Evolutionary conservation across 192 early-diverging fungal genomes (phyloP).

Genomic region (Linnemannia schmuckeri): DNA sequence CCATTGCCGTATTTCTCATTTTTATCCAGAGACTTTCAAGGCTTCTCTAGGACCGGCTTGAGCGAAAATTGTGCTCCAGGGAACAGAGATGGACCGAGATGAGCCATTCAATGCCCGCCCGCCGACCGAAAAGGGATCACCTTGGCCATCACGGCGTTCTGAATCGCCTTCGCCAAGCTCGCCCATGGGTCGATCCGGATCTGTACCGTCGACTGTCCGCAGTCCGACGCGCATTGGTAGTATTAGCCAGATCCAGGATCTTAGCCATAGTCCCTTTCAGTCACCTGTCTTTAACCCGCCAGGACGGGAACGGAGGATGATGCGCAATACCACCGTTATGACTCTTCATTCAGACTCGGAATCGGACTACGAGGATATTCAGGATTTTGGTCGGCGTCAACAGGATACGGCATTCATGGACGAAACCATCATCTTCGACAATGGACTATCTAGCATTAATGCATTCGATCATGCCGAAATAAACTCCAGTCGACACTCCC

Average conservation of each 20-base stretch:
- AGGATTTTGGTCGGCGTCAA: background rate
- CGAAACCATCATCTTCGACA: conserved; percentile 24
- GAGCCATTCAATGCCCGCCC: conserved; percentile 1
- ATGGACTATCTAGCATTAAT: conserved; percentile 12
- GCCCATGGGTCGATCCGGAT: background rate
- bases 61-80: background rate
- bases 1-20: background rate
- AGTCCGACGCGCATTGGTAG: background rate
- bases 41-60: background rate
- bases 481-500: background rate
- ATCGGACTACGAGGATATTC: conserved; percentile 8
- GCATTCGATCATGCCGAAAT: background rate
- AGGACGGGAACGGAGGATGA: conserved; percentile 8
- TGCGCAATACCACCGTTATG: conserved; percentile 44
- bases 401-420: background rate
- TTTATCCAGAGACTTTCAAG: background rate
- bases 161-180: background rate
- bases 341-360: conserved; percentile 44
- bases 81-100: conserved; percentile 15
- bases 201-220: background rate
- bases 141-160: background rate
- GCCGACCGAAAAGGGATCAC: background rate
- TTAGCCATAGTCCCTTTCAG: background rate
- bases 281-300: background rate
- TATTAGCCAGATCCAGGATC: background rate